Percentiles rank a stretch among this genome's conserved stretches.
Evolutionary conservation across 2,329 filamentous ascomycete species (phyloP).

Genomic region (Penicillium digitatum): DNA sequence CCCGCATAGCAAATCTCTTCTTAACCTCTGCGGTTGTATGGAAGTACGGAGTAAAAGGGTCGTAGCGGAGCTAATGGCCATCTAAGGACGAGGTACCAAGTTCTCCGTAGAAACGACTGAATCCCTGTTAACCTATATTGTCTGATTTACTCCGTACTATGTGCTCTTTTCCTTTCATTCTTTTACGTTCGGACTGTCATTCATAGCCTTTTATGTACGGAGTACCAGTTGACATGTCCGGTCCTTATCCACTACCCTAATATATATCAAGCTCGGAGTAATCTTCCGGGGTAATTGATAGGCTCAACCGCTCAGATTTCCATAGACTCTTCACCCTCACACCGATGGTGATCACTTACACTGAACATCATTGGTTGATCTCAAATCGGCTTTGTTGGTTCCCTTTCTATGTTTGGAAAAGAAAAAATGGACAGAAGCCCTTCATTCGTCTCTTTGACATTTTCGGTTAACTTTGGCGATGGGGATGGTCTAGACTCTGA

Average conservation of each 20-base stretch:
- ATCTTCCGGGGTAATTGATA: not conserved
- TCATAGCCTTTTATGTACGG: not conserved
- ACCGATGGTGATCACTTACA: not conserved
- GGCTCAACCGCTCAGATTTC: not conserved
- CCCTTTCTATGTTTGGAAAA: no score
- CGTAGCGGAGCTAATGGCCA: no score
- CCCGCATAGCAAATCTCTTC: no score
- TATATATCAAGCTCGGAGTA: not conserved
- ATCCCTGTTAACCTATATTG: no score
- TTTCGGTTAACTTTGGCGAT: not conserved
- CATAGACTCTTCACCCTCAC: not conserved
- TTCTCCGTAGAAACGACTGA: no score
- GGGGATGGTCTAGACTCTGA: not conserved
- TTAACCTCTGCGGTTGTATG: no score
- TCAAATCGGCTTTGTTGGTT: not conserved
- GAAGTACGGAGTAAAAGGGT: no score
- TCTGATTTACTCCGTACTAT: no score
- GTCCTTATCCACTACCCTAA: not conserved
- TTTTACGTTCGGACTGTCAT: not conserved
- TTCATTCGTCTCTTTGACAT: not conserved
- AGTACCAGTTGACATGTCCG: not conserved
- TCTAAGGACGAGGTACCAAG: no score
- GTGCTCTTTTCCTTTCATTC: no score
- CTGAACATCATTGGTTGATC: not conserved
- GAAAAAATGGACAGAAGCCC: not conserved